Evolutionary conservation across 2,329 filamentous ascomycete species (phyloP), one percentile per base, ranked within the genome.

Genomic region (Coniochaeta hoffmannii): DNA sequence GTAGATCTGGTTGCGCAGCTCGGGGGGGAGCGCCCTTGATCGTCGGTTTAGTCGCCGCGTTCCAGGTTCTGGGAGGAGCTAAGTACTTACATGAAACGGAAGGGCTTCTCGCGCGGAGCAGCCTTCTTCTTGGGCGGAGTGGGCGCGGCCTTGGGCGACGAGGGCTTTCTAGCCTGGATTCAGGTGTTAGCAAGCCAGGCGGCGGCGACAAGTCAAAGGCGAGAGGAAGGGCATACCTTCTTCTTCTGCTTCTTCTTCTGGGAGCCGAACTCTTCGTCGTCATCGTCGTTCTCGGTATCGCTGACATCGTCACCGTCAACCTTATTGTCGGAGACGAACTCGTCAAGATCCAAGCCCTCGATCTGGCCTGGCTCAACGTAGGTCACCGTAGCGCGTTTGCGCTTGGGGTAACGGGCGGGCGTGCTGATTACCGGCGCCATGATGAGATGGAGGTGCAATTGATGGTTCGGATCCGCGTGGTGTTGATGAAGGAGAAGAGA

Each of bases 1-100:
- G 28, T 51, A 51, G n/a, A 51, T 51, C 49, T 31, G 22, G 31
- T 51, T 51, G 28, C 49, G 49, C 5, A 51, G 26, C 49, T 51
- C 49, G 28, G 49, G 28, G 3, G 49, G 49, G 12, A 51, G 30
- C 4, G 26, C 17, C 49, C 49, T 51, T 31, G n/a, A 28, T 28
- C 2, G 24, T 30, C 12, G 32, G 28, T 19, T 51, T 32, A 51
- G 5, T 51, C 19, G 30, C 22, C 24, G 5, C 15, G 14, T 46
- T 12, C 11, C 19, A 6, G 14, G 26, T 26, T 4, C 28, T 31
- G 2, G 31, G 15, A 41, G 15, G n/a, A 31, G 49, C 19, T 19
- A 12, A 11, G 15, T 19, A 3, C 49, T 34, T n/a, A 51, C 49
- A 51, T 51, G 28, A 51, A 51, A 4, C 15, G 49, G 31, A 51